A percentile compares a stretch with the other conserved stretches of the same genome.
Conservation (phyloP, 2,329 filamentous ascomycete genomes). For the Colletotrichum sp. region DNA sequence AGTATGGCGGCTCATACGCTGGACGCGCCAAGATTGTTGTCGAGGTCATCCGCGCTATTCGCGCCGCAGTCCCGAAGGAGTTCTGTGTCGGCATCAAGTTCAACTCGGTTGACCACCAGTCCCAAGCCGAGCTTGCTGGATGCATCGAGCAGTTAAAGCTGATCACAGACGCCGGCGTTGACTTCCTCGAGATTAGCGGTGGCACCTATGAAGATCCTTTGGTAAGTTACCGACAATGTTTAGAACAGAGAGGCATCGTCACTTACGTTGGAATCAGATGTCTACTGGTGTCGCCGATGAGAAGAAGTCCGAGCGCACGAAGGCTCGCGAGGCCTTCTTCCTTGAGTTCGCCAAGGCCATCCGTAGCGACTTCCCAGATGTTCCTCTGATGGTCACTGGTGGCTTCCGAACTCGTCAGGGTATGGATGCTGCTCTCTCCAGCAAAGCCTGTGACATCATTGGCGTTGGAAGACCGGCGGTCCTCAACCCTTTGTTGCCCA, state of each 20-base stretch:
- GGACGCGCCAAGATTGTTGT: constrained; percentile 55
- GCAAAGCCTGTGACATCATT: constrained; percentile 44
- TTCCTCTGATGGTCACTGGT: constrained; percentile 63
- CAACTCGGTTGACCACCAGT: constrained; percentile 63
- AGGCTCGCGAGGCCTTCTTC: constrained; percentile 70
- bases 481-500: constrained; percentile 40
- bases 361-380: constrained; percentile 45
- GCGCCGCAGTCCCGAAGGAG: constrained; percentile 34
- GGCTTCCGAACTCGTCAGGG: constrained; percentile 59
- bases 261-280: constrained; percentile 3
- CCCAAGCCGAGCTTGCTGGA: constrained; percentile 48
- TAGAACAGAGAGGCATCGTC: constrained; percentile 27
- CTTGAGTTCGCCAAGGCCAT: constrained; percentile 65
- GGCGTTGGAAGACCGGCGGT: constrained; percentile 44
- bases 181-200: constrained; percentile 73
- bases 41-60: constrained; percentile 52
- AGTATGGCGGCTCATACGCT: constrained; percentile 57
- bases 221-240: constrained; percentile 31
- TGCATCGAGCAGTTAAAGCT: constrained; percentile 62
- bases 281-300: constrained; percentile 13
- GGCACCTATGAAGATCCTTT: constrained; percentile 61
- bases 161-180: constrained; percentile 55
- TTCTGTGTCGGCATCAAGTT: constrained; percentile 61
- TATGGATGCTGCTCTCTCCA: constrained; percentile 43
- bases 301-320: constrained; percentile 46